Evolutionary conservation across 2,329 filamentous ascomycete species (phyloP), one percentile per base, ranked within the genome.

Genomic region (Colletotrichum spaethianum): DNA sequence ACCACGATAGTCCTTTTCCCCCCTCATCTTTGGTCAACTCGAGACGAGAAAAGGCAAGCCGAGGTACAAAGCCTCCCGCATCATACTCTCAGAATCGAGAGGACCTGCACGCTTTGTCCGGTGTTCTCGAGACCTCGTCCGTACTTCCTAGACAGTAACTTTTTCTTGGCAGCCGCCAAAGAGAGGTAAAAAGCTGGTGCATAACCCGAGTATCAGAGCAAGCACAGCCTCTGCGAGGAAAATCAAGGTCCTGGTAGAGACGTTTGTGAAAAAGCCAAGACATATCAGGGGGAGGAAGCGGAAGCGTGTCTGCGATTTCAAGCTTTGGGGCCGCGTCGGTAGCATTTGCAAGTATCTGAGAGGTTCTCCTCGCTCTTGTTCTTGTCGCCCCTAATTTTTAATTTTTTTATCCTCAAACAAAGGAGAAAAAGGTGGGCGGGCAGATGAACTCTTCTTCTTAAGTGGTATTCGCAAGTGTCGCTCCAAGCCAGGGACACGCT

Each of bases 141-240:
- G 23, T 63, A 63, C 31, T 38, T 50, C 36, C 16, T 20, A 40
- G 16, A 62, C 31, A 52, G 33, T 20, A 42, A 18, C 11, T 40
- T 63, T 55, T 11, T 20, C 63, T 57, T 57, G 63, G 63, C 63
- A 64, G 62, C 14, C 48, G 63, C 44, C 50, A 65, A 57, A 48
- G 52, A 57, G 63, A 57, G 28, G 7, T 9, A 44, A 23, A 44
- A 56, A 44, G 33, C 23, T 36, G 33, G 7, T 18, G 50, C 50
- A 48, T 28, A 20, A 42, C 28, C 63, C 52, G 63, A 57, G 38
- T 14, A 36, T 65, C 63, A 40, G 38, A 57, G 28, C n/a, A 48
- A 31, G 52, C 31, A 2, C 23, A 38, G n/a, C 26, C 18, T 12
- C 23, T 40, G n/a, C n/a, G 33, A 4, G 3, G 31, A 8, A 28